These are phyloP conservation scores for Astrephomene gubernaculifera DNA, from an alignment of 139 green algal genomes.

Conservation along the genomic window DNA sequence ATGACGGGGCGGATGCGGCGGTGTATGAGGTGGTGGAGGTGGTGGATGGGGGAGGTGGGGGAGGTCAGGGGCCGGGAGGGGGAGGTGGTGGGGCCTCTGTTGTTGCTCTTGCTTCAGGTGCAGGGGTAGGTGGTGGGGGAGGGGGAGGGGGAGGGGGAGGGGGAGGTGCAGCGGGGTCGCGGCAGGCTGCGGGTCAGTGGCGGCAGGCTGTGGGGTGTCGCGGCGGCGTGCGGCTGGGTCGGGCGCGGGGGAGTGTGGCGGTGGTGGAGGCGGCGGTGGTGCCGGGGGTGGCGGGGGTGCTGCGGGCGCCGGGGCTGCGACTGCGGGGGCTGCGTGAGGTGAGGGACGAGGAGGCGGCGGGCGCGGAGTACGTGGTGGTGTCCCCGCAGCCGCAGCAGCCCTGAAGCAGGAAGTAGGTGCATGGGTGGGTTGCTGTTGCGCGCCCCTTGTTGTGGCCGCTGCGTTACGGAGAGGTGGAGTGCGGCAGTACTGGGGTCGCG, in stretches of 20 bases:
- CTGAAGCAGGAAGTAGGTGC: too few species aligned
- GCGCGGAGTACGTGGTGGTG: conserved; percentile 10
- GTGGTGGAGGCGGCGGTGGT: conserved; percentile 45
- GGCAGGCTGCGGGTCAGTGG: conserved; percentile 14
- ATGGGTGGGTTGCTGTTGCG: too few species aligned
- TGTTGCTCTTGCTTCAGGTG: too few species aligned
- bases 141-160: background rate
- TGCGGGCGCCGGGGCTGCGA: conserved; percentile 21
- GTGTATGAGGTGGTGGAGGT: conserved; percentile 30
- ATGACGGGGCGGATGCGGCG: background rate
- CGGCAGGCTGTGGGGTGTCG: conserved; percentile 31
- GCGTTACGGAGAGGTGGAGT: too few species aligned
- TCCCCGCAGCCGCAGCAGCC: background rate
- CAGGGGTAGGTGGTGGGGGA: background rate
- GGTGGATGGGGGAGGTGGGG: background rate
- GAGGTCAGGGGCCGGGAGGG: background rate
- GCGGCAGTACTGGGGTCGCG: too few species aligned
- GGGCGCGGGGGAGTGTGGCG: conserved; percentile 31
- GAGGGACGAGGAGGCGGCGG: conserved; percentile 6
- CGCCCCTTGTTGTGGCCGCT: too few species aligned
- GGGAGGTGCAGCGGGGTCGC: background rate
- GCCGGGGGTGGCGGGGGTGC: conserved; percentile 17
- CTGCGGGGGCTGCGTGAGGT: conserved; percentile 45
- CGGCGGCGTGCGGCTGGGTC: conserved; percentile 36
- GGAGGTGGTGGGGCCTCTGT: background rate